Evolutionary conservation across 1,139 yeast species (phyloP), one percentile per base, ranked within the genome.

Genomic region (Fermentozyma sake): DNA sequence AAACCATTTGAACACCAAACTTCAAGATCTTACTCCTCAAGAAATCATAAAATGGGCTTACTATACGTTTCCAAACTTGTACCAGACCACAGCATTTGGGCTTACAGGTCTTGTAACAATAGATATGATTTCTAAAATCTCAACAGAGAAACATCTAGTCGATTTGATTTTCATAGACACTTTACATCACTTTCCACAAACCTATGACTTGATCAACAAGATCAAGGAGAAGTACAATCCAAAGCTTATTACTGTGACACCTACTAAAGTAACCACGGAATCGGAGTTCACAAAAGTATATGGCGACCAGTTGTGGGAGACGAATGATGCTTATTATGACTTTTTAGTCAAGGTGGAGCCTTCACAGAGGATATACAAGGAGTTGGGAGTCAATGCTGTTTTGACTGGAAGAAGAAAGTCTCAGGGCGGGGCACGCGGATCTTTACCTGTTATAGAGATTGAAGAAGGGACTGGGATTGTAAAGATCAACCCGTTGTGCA

Each of bases 41-140:
- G 86, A 86, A 33, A 76, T 89, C 35, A 62, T 89, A 22, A 64
- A 68, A 47, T 91, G 97, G 97, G 76, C 96, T 1, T 61, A 82
- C 15, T 55, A 72, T 15, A 85, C 95, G 0, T 79, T 89, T 46
- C 96, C 96, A 4, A 69, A 76, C 19, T 63, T 91, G 18, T 87
- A 56, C 50, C 98, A 91, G 55, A 87, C 96, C 3, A 86, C 97
- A 0, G 97, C 97, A 2, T 86, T 89, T 57, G 98, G 98, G 0
- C 68, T 91, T 22, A 84, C 96, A 1, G 98, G 98, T 0, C 60
- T 89, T 34, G 95, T 82, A 14, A 87, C 91, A 9, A 65, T 85
- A 18, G 96, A 89, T 52, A 82, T 89, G 72, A 60, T 89, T 22
- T 68, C 83, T n/a, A 76, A 77, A 48, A 44, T 79, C 29, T 24